A percentile compares a stretch with the other conserved stretches of the same genome.
Evolutionary conservation across 2,329 filamentous ascomycete genomes (phyloP).

Genomic region (Arthrobotrys pseudoclavata): DNA sequence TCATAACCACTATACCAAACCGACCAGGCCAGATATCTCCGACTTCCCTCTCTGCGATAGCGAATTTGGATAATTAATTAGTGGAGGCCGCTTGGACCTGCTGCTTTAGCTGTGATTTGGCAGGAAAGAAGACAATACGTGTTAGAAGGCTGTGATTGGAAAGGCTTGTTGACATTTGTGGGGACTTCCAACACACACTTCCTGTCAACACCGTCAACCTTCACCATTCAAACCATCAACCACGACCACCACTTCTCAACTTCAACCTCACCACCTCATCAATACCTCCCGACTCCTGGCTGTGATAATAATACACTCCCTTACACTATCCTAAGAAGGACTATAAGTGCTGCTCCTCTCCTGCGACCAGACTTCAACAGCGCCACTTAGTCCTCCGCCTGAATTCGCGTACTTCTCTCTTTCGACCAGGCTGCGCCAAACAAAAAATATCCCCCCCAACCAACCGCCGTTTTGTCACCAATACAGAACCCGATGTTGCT

Average conservation of each 20-base stretch:
- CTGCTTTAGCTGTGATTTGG: conserved; percentile 38
- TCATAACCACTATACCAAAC: not conserved
- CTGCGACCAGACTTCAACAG: not conserved
- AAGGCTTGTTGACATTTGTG: conserved; percentile 37
- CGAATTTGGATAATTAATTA: conserved; percentile 27
- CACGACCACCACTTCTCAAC: not conserved
- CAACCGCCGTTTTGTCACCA: conserved; percentile 58
- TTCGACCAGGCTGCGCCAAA: not conserved
- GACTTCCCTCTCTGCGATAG: conserved; percentile 39
- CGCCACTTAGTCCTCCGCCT: conserved; percentile 7
- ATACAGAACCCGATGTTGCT: conserved; percentile 48
- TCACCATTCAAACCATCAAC: conserved; percentile 17
- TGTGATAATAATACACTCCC: not conserved
- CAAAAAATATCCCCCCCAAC: not conserved
- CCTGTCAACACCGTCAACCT: conserved; percentile 5
- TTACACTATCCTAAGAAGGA: not conserved
- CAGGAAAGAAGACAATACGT: conserved; percentile 38
- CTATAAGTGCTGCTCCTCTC: conserved; percentile 9
- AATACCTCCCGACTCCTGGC: not conserved
- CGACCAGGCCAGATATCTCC: conserved; percentile 32
- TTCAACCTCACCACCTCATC: not conserved
- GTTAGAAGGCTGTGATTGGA: conserved; percentile 48
- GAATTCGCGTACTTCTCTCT: conserved; percentile 19
- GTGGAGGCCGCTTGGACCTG: conserved; percentile 46
- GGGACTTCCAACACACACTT: conserved; percentile 25